A percentile compares a stretch with the other conserved stretches of the same genome.
Conservation (phyloP, 108 stramenopile genomes). For the Fragilaria radians region DNA sequence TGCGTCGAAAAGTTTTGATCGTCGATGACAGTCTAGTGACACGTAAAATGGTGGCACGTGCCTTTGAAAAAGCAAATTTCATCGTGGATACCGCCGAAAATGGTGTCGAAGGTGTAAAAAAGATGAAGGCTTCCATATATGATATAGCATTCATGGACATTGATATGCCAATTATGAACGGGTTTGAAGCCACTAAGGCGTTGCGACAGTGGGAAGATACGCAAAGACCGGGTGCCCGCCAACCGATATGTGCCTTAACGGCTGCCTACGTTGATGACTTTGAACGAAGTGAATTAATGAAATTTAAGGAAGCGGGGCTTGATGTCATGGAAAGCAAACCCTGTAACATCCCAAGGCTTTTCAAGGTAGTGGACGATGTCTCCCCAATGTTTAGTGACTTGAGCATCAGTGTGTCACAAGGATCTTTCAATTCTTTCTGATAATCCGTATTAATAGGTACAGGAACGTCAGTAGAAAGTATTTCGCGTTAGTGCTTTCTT, state of each 20-base stretch:
- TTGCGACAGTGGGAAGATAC: conserved; percentile 82
- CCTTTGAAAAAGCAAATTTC: conserved; percentile 84
- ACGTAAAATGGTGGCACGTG: conserved; percentile 73
- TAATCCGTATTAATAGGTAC: no score
- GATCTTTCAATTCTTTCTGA: not conserved
- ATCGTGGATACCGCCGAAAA: conserved; percentile 86
- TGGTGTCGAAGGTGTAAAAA: conserved; percentile 80
- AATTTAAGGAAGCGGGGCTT: conserved; percentile 84
- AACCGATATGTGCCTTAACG: conserved; percentile 88
- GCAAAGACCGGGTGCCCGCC: conserved; percentile 74
- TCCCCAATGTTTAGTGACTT: conserved; percentile 90
- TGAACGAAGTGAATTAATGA: conserved; percentile 80
- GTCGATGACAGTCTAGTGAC: conserved; percentile 84
- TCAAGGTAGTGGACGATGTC: conserved; percentile 90
- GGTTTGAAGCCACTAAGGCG: conserved; percentile 82
- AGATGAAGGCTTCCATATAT: conserved; percentile 83
- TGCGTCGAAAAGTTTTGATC: conserved; percentile 77
- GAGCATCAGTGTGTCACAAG: conserved; percentile 62
- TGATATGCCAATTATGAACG: conserved; percentile 94
- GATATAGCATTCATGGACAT: conserved; percentile 96
- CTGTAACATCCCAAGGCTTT: conserved; percentile 78
- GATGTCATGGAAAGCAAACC: conserved; percentile 92
- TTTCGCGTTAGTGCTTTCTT: no score
- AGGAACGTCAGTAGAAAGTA: no score
- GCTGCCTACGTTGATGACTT: conserved; percentile 83